Evolutionary conservation across 1,284 basidiomycete genomes (phyloP).

Genomic region (Ustilago hordei): DNA sequence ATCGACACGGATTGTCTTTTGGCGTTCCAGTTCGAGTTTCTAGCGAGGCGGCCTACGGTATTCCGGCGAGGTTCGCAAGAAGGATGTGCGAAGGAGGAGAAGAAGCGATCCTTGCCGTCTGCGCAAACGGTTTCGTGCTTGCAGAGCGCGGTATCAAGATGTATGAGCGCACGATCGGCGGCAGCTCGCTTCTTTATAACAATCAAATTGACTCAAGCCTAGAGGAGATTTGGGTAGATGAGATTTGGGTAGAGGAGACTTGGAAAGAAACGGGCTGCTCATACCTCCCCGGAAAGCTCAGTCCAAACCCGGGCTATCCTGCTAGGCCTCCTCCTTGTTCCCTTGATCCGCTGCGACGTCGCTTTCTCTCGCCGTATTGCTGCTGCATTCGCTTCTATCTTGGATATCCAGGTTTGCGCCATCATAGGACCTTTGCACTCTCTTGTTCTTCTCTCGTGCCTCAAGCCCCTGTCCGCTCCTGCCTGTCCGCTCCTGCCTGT

Average conservation of each 20-base stretch:
- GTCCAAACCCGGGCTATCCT: slow-evolving; percentile 28
- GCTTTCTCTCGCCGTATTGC: neutral
- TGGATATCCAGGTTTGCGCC: slow-evolving; percentile 4
- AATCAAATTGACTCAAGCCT: too few species aligned
- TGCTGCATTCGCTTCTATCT: neutral
- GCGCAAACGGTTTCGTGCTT: neutral
- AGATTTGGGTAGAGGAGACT: too few species aligned
- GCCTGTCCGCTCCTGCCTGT: too few species aligned
- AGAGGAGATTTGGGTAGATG: too few species aligned
- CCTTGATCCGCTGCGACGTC: slow-evolving; percentile 2
- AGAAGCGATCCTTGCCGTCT: neutral
- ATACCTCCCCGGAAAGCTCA: neutral
- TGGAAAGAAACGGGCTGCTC: too few species aligned
- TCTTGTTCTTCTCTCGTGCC: slow-evolving; percentile 8
- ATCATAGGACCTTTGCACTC: neutral
- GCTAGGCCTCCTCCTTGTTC: neutral
- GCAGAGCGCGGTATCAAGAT: neutral
- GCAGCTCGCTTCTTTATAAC: too few species aligned
- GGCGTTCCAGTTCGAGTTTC: neutral
- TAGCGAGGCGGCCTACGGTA: slow-evolving; percentile 6
- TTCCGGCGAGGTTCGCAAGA: slow-evolving; percentile 11
- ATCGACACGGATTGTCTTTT: slow-evolving; percentile 7
- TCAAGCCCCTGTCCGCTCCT: slow-evolving; percentile 11
- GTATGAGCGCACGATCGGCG: too few species aligned
- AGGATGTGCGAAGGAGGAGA: slow-evolving; percentile 1